These are phyloP conservation scores for Exophiala alcalophila DNA, from an alignment of 2,329 filamentous ascomycete species.

Conservation along the genomic window DNA sequence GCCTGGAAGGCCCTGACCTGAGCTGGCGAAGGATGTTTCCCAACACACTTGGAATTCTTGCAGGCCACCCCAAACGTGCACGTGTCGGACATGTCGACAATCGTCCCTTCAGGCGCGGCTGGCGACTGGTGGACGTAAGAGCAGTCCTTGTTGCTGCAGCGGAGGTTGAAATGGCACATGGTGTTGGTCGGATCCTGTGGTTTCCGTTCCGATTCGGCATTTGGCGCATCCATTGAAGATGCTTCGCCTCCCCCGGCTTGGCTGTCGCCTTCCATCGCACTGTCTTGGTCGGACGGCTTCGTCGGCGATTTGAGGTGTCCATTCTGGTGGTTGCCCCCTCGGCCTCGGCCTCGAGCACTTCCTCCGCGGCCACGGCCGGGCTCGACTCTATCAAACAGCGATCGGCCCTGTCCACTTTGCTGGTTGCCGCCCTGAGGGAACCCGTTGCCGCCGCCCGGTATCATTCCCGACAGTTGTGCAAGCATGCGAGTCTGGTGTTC, in stretches of 20 bases:
- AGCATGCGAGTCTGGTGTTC: conserved; percentile 88
- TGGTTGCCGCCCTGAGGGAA: conserved; percentile 39
- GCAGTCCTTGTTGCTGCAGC: conserved; percentile 85
- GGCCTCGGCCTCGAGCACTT: conserved; percentile 24
- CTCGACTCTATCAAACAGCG: conserved; percentile 72
- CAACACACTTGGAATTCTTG: conserved; percentile 93
- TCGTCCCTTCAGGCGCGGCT: conserved; percentile 72
- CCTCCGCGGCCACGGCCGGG: conserved; percentile 25
- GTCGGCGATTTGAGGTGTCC: conserved; percentile 21
- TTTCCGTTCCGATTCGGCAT: conserved; percentile 45
- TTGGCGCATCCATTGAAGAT: conserved; percentile 54
- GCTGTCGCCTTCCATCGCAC: conserved; percentile 25
- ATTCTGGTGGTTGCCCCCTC: conserved; percentile 26
- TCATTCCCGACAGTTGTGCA: conserved; percentile 63
- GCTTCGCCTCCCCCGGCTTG: conserved; percentile 23
- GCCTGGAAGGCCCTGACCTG: conserved; percentile 73
- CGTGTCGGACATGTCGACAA: conserved; percentile 73
- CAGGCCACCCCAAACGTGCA: conserved; percentile 87
- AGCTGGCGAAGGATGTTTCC: conserved; percentile 86
- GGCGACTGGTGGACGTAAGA: conserved; percentile 93
- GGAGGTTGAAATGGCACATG: conserved; percentile 84
- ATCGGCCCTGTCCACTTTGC: conserved; percentile 49
- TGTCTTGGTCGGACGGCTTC: conserved; percentile 20
- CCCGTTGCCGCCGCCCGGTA: conserved; percentile 52
- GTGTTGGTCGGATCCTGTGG: conserved; percentile 57